Evolutionary conservation across 139 green algal species (phyloP).

Genomic region (Asterochloris sp.): DNA sequence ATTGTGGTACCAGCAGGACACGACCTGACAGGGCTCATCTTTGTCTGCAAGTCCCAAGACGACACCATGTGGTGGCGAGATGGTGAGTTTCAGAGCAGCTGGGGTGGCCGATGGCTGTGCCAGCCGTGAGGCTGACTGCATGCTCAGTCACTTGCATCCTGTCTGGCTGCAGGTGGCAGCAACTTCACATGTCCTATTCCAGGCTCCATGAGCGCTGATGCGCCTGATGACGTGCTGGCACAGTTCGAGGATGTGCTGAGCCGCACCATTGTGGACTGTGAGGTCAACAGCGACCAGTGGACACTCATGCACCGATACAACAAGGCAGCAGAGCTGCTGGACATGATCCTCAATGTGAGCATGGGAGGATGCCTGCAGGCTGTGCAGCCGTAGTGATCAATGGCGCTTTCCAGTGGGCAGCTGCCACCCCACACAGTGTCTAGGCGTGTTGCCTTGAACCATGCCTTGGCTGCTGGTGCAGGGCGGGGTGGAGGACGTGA

Average conservation of each 20-base stretch:
- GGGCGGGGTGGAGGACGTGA: constrained; percentile 36
- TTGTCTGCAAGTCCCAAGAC: constrained; percentile 74
- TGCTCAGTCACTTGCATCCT: background rate
- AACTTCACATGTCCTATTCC: constrained; percentile 84
- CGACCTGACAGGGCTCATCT: constrained; percentile 46
- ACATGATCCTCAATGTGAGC: constrained; percentile 35
- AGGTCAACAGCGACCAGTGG: constrained; percentile 71
- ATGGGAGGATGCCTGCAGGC: background rate
- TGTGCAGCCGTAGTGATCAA: background rate
- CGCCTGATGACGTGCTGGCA: background rate
- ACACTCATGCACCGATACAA: constrained; percentile 98
- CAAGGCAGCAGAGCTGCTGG: constrained; percentile 81
- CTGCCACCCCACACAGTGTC: background rate
- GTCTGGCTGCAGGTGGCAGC: constrained; percentile 24
- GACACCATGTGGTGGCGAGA: constrained; percentile 85
- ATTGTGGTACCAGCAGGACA: constrained; percentile 53
- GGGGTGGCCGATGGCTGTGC: no score
- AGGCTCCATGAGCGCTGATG: constrained; percentile 3
- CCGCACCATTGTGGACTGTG: constrained; percentile 71
- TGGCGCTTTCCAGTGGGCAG: background rate
- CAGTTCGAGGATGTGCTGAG: constrained; percentile 57
- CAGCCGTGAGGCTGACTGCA: no score
- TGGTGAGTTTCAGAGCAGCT: constrained; percentile 10
- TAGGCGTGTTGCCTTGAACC: background rate
- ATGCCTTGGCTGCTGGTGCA: constrained; percentile 9